Percentiles rank a stretch among this genome's conserved stretches.
Conservation (phyloP, 371 early-diverging fungal genomes). For the Coemansia sp. region DNA sequence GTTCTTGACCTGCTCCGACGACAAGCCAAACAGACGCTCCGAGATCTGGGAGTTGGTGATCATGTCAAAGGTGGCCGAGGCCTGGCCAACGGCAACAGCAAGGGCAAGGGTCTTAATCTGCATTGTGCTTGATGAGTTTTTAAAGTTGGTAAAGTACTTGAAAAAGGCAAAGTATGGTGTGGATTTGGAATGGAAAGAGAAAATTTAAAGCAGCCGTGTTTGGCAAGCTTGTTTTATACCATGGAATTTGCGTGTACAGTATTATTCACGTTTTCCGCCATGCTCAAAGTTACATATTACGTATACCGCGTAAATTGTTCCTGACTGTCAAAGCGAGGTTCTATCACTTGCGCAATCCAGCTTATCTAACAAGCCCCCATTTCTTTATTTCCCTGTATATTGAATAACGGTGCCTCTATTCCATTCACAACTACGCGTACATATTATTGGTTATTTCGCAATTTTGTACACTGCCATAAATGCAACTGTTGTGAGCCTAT, state of each 20-base stretch:
- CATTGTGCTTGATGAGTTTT: conserved; percentile 17
- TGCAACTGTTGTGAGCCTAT: background rate
- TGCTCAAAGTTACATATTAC: background rate
- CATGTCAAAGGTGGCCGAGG: conserved; percentile 45
- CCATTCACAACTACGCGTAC: background rate
- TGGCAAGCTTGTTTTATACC: background rate
- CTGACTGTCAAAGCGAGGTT: background rate
- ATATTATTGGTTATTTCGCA: background rate
- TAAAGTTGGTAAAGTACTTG: background rate
- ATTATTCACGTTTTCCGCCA: background rate
- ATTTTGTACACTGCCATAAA: background rate
- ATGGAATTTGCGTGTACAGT: background rate
- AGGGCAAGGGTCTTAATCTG: conserved; percentile 48
- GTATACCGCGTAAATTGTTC: background rate
- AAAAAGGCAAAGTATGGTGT: background rate
- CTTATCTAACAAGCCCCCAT: background rate
- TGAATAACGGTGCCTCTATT: conserved; percentile 3
- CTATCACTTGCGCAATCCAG: background rate
- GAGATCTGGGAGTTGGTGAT: conserved; percentile 49
- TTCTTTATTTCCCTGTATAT: conserved; percentile 1
- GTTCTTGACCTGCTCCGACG: conserved; percentile 51
- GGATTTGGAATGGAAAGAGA: background rate
- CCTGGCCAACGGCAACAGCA: conserved; percentile 48
- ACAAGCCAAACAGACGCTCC: conserved; percentile 47
- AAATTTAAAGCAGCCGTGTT: background rate